phyloP scores from a whole-genome alignment of 352 stramenopile genomes.

The Pythium volutum region DNA sequence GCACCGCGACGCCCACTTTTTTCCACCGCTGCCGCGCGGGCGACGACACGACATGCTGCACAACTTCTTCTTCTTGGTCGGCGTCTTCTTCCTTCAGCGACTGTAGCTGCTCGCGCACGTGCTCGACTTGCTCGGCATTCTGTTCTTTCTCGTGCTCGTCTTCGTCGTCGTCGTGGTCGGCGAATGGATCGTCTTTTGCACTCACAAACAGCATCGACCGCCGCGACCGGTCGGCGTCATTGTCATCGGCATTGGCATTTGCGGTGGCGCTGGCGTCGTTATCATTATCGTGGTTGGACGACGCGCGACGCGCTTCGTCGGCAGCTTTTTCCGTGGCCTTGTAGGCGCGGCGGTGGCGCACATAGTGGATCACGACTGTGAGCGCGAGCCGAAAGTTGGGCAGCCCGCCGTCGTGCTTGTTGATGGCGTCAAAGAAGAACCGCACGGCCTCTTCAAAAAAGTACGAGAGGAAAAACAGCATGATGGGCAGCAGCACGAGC shows the following conservation, averaged over 20 bases:
- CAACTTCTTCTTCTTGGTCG: too few relatives aligned
- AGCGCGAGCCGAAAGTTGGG: constrained; percentile 85
- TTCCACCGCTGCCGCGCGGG: constrained; percentile 51
- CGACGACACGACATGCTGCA: constrained; percentile 4
- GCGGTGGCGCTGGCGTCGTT: constrained; percentile 69
- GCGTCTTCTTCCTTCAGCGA: constrained; percentile 17
- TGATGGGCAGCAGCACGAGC: constrained; percentile 64
- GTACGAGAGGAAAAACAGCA: constrained; percentile 81
- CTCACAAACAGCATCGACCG: constrained; percentile 41
- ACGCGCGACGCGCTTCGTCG: constrained; percentile 53
- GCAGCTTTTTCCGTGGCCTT: constrained; percentile 11
- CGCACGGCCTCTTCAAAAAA: constrained; percentile 82
- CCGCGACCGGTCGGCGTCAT: neutral
- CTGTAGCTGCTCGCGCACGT: constrained; percentile 19
- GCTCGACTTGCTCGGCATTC: constrained; percentile 51
- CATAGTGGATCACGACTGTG: constrained; percentile 81
- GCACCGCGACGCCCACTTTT: constrained; percentile 59
- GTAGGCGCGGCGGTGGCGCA: constrained; percentile 71
- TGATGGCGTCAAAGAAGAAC: constrained; percentile 81
- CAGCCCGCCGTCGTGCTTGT: constrained; percentile 77
- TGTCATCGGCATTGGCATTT: constrained; percentile 47
- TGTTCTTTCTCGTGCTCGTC: constrained; percentile 71
- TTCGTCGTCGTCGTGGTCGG: constrained; percentile 61
- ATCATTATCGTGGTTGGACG: too few relatives aligned
- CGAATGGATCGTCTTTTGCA: constrained; percentile 65